Percentiles rank a stretch among this genome's conserved stretches.
phyloP scores from a whole-genome alignment of 768 basidiomycete genomes.

The Mycena rebaudengoi region DNA sequence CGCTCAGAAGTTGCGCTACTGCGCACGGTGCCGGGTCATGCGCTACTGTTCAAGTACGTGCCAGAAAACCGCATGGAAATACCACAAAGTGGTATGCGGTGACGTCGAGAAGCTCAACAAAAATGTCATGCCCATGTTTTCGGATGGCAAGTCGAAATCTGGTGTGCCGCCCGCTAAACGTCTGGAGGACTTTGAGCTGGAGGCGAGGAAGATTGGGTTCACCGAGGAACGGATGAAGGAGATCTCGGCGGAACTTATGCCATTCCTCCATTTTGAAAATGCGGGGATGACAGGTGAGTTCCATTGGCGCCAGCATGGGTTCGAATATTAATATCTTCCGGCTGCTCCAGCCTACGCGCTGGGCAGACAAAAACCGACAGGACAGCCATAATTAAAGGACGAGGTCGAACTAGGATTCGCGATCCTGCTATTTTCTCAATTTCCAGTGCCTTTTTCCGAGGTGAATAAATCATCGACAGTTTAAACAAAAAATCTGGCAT shows the following conservation, averaged over 20 bases:
- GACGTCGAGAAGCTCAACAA: not conserved
- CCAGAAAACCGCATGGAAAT: not conserved
- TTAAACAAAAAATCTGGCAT: too few species aligned
- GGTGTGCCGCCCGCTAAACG: not conserved
- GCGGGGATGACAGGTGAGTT: not conserved
- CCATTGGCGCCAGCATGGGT: too few species aligned
- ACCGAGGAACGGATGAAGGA: not conserved
- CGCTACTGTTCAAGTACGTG: not conserved
- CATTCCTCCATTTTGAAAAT: not conserved
- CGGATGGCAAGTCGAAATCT: not conserved
- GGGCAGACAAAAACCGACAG: too few species aligned
- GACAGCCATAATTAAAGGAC: too few species aligned
- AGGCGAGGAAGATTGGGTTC: slow-evolving; percentile 2
- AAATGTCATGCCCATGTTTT: not conserved
- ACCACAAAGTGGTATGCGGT: not conserved
- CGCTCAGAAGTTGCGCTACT: not conserved
- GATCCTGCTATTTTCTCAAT: too few species aligned
- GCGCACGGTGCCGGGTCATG: not conserved
- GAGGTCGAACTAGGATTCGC: too few species aligned
- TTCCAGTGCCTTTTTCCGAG: too few species aligned
- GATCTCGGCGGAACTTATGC: not conserved
- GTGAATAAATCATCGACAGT: too few species aligned
- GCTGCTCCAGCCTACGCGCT: too few species aligned
- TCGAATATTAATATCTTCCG: too few species aligned
- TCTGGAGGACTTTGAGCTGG: not conserved